Conservation (phyloP, 805 yeast genomes). For the Komagataella pastoris region DNA sequence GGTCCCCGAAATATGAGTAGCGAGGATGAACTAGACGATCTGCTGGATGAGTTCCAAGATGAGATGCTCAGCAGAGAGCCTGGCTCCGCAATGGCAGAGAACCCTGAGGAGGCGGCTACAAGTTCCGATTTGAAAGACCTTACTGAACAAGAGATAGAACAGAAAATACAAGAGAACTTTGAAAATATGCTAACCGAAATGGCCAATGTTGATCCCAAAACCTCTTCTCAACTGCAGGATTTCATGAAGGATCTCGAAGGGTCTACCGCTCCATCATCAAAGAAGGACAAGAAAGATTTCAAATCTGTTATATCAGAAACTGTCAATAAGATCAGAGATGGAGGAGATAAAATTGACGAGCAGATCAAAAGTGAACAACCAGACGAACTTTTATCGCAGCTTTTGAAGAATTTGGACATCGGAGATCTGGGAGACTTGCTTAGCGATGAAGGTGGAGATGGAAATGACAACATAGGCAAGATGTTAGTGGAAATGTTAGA, state of each 20-base stretch:
- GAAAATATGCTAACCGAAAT: slow-evolving; percentile 11
- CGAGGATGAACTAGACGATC: slow-evolving; percentile 53
- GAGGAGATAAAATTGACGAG: slow-evolving; percentile 60
- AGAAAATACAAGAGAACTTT: slow-evolving; percentile 10
- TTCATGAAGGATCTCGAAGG: slow-evolving; percentile 31
- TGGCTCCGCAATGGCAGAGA: slow-evolving; percentile 22
- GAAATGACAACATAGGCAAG: slow-evolving; percentile 30
- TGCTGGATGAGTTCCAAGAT: slow-evolving; percentile 75
- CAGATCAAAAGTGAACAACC: slow-evolving; percentile 25
- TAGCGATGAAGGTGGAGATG: slow-evolving; percentile 15
- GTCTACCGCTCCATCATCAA: slow-evolving; percentile 4
- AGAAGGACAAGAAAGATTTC: slow-evolving; percentile 25
- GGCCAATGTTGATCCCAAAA: slow-evolving; percentile 19
- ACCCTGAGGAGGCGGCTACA: not conserved
- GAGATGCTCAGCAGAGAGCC: slow-evolving; percentile 53
- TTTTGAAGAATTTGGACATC: slow-evolving; percentile 49
- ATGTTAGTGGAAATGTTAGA: slow-evolving; percentile 62
- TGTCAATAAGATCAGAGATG: slow-evolving; percentile 63
- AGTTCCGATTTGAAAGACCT: slow-evolving; percentile 5
- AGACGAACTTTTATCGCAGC: slow-evolving; percentile 43
- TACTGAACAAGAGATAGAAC: slow-evolving; percentile 8
- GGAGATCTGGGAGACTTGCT: slow-evolving; percentile 24
- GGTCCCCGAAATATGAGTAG: slow-evolving; percentile 3
- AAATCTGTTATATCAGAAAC: slow-evolving; percentile 72
- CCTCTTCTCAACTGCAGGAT: slow-evolving; percentile 34